Conservation (phyloP, 2,329 filamentous ascomycete species). For the Geoglossum cookeanum region DNA sequence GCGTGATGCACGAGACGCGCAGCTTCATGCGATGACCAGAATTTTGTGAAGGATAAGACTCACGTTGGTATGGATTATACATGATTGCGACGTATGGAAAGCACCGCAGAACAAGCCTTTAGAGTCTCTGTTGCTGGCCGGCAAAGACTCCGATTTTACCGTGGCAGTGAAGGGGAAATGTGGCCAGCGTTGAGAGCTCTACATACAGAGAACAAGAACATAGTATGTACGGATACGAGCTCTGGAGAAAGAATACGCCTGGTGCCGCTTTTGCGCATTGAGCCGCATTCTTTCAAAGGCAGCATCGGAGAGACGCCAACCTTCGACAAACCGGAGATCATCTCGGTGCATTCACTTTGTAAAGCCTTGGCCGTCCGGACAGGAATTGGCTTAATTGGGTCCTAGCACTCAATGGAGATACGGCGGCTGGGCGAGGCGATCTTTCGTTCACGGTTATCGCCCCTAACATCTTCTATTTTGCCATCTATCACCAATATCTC, state of each 20-base stretch:
- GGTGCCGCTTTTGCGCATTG: neutral
- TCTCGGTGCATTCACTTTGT: neutral
- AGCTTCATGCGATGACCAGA: neutral
- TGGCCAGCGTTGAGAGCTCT: neutral
- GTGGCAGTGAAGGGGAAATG: neutral
- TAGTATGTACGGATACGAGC: neutral
- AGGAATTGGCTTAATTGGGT: neutral
- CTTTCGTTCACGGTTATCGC: constrained; percentile 14
- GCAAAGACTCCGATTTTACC: neutral
- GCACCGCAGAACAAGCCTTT: neutral
- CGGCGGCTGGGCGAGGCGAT: constrained; percentile 16
- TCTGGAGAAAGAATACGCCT: neutral
- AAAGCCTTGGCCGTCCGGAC: constrained; percentile 7
- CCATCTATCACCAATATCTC: neutral
- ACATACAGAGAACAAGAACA: too few relatives aligned
- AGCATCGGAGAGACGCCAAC: neutral
- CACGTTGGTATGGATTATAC: constrained; percentile 8
- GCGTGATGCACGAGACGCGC: neutral
- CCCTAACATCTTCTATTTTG: constrained; percentile 13
- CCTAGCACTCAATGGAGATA: constrained; percentile 15
- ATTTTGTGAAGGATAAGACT: neutral
- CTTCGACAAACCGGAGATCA: neutral
- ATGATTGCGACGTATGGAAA: neutral
- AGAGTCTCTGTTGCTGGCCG: neutral
- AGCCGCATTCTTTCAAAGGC: neutral